Conservation (phyloP, 345 rosid genomes). For the Citrus unshiu region DNA sequence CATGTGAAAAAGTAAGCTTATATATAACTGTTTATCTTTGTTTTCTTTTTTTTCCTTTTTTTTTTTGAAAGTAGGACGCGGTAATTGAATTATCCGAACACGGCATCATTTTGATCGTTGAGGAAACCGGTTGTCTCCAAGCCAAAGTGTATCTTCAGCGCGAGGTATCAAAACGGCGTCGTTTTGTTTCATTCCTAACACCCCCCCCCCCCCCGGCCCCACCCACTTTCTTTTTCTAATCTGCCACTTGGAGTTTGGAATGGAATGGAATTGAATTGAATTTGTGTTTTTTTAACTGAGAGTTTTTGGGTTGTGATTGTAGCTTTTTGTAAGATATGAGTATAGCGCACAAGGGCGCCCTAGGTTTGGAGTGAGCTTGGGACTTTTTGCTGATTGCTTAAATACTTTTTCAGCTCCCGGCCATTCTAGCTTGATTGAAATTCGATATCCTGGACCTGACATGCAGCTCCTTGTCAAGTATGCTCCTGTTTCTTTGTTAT, state of each 20-base stretch:
- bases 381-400: constrained; percentile 85
- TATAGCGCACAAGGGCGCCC: constrained; percentile 71
- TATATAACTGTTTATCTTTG: too few species aligned
- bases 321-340: constrained; percentile 73
- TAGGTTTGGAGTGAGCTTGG: constrained; percentile 81
- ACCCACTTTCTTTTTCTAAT: too few species aligned
- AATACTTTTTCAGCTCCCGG: constrained; percentile 88
- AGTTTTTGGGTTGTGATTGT: neutral
- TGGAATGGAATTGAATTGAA: too few species aligned
- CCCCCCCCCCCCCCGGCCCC: too few species aligned
- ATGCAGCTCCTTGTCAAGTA: constrained; percentile 97
- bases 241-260: too few species aligned
- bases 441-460: constrained; percentile 91
- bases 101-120: constrained; percentile 76
- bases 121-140: constrained; percentile 88
- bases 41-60: too few species aligned
- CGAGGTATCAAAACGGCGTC: constrained; percentile 43
- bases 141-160: constrained; percentile 91
- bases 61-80: constrained; percentile 53
- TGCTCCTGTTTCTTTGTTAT: neutral
- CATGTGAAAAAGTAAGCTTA: too few species aligned
- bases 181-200: too few species aligned
- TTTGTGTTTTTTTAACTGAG: too few species aligned
- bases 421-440: constrained; percentile 59
- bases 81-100: constrained; percentile 81